A percentile compares a stretch with the other conserved stretches of the same genome.
Evolutionary conservation across 2,329 filamentous ascomycete species (phyloP).

Genomic region (Cercospora berteroae): DNA sequence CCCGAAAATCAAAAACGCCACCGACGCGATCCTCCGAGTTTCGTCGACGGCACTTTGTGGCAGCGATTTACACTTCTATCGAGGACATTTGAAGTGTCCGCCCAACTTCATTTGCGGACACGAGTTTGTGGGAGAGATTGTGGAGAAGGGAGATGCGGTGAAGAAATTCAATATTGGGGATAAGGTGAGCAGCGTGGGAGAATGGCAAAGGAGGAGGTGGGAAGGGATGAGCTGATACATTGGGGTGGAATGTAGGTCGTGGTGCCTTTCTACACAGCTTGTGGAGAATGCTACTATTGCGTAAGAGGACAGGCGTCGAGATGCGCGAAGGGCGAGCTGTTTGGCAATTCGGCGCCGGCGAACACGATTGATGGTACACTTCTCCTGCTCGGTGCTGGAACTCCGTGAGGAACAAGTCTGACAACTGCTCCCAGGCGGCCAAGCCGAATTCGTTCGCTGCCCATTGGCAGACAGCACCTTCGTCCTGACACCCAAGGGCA

Average conservation of each 20-base stretch:
- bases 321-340: constrained; percentile 65
- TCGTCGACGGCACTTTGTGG: constrained; percentile 82
- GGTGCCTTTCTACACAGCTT: constrained; percentile 78
- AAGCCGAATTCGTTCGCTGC: constrained; percentile 59
- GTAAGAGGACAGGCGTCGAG: constrained; percentile 71
- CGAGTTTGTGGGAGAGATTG: constrained; percentile 78
- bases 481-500: constrained; percentile 68
- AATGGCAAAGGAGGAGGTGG: background rate
- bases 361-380: constrained; percentile 33
- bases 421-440: constrained; percentile 19
- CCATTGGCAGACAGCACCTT: constrained; percentile 78
- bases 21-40: constrained; percentile 81
- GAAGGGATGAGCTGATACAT: background rate
- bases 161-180: constrained; percentile 71
- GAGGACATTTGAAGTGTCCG: constrained; percentile 70
- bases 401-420: background rate
- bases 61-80: constrained; percentile 83
- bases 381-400: background rate
- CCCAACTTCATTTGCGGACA: constrained; percentile 69
- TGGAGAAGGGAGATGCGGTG: constrained; percentile 65
- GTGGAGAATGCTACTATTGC: constrained; percentile 82
- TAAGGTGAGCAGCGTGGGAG: constrained; percentile 29
- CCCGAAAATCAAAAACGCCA: constrained; percentile 67
- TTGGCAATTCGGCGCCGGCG: constrained; percentile 49
- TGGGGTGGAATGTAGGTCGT: constrained; percentile 57